Conservation (phyloP, 495 filamentous ascomycete genomes). For the Annulohypoxylon bovei region DNA sequence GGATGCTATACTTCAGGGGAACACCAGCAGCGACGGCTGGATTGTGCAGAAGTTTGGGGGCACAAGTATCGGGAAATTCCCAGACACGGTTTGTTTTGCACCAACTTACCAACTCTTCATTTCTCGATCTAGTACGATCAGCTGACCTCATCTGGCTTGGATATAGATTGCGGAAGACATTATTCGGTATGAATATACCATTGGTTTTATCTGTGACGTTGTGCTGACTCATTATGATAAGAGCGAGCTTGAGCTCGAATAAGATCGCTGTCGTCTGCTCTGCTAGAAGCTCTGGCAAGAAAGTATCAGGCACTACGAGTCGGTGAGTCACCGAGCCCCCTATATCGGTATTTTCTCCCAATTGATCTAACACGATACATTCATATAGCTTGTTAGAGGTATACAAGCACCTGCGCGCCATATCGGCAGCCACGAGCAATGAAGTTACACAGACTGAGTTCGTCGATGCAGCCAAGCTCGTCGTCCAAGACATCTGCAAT, state of each 20-base stretch:
- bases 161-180: slow-evolving; percentile 76
- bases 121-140: slow-evolving; percentile 1
- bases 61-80: slow-evolving; percentile 65
- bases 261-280: slow-evolving; percentile 92
- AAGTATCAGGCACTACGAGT: slow-evolving; percentile 92
- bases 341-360: neutral
- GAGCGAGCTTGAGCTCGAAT: slow-evolving; percentile 71
- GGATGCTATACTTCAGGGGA: slow-evolving; percentile 42
- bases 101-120: slow-evolving; percentile 4
- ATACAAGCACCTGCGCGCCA: slow-evolving; percentile 73
- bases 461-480: slow-evolving; percentile 72
- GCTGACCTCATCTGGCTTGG: slow-evolving; percentile 41
- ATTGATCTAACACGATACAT: slow-evolving; percentile 28
- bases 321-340: slow-evolving; percentile 68
- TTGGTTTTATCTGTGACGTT: neutral
- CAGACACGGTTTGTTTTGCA: slow-evolving; percentile 47
- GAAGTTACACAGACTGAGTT: slow-evolving; percentile 70
- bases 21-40: slow-evolving; percentile 62
- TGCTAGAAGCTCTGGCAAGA: slow-evolving; percentile 88
- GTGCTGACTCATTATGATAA: slow-evolving; percentile 50
- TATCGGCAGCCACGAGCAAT: slow-evolving; percentile 72
- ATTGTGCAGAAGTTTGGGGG: slow-evolving; percentile 90
- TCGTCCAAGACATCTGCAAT: slow-evolving; percentile 77
- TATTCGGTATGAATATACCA: slow-evolving; percentile 65
- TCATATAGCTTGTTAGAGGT: slow-evolving; percentile 59